Evolutionary conservation across 2,329 filamentous ascomycete species (phyloP), one percentile per base, ranked within the genome.

Genomic region (Neonectria neomacrospora): DNA sequence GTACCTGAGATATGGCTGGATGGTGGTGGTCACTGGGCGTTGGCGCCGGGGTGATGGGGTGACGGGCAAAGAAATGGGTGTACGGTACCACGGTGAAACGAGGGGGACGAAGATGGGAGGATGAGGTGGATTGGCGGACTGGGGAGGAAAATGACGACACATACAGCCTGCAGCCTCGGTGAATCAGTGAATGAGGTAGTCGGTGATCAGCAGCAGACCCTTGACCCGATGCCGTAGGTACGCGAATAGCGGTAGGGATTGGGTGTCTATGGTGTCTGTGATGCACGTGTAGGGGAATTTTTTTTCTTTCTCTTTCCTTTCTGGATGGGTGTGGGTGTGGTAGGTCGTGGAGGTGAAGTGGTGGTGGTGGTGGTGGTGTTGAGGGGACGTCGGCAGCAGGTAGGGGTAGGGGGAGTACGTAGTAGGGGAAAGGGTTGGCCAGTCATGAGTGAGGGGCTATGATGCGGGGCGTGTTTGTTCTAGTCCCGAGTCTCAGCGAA

Each of bases 361-460:
- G 41, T n/a, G 45, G 39, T 59, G 50, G 52, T 54, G 66, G 69
- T 60, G 63, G 60, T 70, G 61, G 58, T 54, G 52, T 51, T 55
- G 57, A 59, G 41, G 37, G 37, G 41, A 58, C 50, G 63, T 32
- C 37, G 45, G 51, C 26, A 57, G 54, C 45, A 54, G 51, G 34
- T 48, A 51, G 50, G 61, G 61, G 52, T 60, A 62, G 3, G 23
- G 6, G 62, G 55, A 66, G 61, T 58, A 66, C 55, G 69, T 72
- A 34, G 66, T 64, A 11, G 11, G 47, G 55, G 55, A 71, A 72
- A 63, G 61, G 54, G 64, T 58, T 57, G 67, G 67, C 59, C 63
- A 58, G 59, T 71, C 69, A 71, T 69, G 63, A 58, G 64, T 69
- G 69, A 72, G 69, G 69, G 69, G 69, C 69, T 70, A 58, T 56